Evolutionary conservation across 805 yeast genomes (phyloP).

Genomic region (Myxozyma monticola): DNA sequence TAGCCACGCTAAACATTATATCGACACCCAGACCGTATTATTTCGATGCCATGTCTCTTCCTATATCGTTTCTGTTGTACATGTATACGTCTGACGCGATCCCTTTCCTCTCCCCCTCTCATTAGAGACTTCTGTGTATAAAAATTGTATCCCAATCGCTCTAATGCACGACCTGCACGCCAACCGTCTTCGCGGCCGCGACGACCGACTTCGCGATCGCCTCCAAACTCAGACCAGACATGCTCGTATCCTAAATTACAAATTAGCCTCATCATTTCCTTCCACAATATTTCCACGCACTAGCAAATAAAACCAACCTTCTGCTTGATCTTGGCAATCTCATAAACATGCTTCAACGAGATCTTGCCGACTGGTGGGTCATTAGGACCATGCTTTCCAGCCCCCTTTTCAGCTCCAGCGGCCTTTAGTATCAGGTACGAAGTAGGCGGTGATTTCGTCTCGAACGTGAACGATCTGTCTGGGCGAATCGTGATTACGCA

Average conservation of each 20-base stretch:
- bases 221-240: slow-evolving; percentile 66
- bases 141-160: not conserved
- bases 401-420: slow-evolving; percentile 77
- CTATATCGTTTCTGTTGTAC: too few species aligned
- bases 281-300: not conserved
- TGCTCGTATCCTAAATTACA: slow-evolving; percentile 59
- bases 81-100: too few species aligned
- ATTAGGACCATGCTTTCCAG: slow-evolving; percentile 53
- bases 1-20: too few species aligned
- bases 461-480: slow-evolving; percentile 87
- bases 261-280: not conserved
- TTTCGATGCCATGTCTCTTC: too few species aligned
- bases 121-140: too few species aligned
- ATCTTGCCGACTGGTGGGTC: slow-evolving; percentile 55
- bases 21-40: too few species aligned
- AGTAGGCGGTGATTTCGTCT: slow-evolving; percentile 87
- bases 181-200: slow-evolving; percentile 87
- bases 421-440: slow-evolving; percentile 82
- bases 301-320: slow-evolving; percentile 35
- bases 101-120: too few species aligned
- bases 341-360: slow-evolving; percentile 86
- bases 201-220: slow-evolving; percentile 78
- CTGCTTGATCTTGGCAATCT: slow-evolving; percentile 90
- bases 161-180: slow-evolving; percentile 75
- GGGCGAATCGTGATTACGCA: slow-evolving; percentile 81